Conservation (phyloP, 176 grass and related monocot genomes). For the Rhynchospora tenuis region DNA sequence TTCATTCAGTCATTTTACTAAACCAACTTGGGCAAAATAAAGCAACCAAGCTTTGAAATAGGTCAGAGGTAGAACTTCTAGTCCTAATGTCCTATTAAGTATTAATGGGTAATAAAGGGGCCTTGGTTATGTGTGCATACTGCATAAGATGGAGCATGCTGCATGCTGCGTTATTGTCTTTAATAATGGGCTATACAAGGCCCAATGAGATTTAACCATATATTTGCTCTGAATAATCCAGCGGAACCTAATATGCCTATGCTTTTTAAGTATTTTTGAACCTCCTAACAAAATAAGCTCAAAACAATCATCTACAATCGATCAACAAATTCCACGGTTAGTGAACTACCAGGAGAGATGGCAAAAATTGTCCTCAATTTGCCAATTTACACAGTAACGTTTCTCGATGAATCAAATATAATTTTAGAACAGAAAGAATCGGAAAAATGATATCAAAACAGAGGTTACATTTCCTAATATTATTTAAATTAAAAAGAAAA, state of each 20-base stretch:
- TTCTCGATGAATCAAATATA: background rate
- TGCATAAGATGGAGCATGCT: background rate
- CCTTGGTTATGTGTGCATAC: background rate
- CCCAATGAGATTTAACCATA: background rate
- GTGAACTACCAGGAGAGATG: background rate
- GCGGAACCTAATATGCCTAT: background rate
- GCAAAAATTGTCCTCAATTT: background rate
- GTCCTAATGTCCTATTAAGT: no score
- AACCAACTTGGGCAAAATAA: background rate
- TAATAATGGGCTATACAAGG: background rate
- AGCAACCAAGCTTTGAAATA: background rate
- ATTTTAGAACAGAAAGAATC: slow-evolving; percentile 9
- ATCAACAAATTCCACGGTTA: background rate
- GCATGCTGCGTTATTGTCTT: background rate
- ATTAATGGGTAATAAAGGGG: background rate
- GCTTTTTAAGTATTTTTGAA: background rate
- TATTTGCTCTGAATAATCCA: background rate
- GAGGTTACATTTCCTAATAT: slow-evolving; percentile 9
- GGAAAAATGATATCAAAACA: slow-evolving; percentile 14
- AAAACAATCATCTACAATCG: background rate
- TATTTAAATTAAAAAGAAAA: background rate
- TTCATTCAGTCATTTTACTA: background rate
- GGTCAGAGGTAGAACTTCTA: background rate
- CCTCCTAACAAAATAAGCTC: background rate
- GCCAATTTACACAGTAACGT: background rate